These are phyloP conservation scores for Ichthyophthirius multifiliis DNA, from an alignment of 169 alveolate genomes.

Conservation along the genomic window DNA sequence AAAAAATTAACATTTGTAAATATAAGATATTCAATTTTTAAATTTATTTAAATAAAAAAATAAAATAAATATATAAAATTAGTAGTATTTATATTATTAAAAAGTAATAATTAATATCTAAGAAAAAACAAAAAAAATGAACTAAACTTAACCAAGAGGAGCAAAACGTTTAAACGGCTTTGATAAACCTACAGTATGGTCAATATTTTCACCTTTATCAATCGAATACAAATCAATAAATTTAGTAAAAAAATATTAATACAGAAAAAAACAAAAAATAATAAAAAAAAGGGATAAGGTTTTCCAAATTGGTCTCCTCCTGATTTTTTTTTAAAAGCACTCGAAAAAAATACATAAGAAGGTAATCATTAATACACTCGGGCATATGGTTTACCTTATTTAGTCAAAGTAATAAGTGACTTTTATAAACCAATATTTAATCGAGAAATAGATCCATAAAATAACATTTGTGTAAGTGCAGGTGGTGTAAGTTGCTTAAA, in stretches of 20 bases:
- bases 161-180: slow-evolving; percentile 5
- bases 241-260: no score
- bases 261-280: no score
- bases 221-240: background rate
- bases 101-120: no score
- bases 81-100: no score
- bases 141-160: no score
- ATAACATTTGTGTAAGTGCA: background rate
- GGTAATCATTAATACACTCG: slow-evolving; percentile 20
- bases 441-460: background rate
- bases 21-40: no score
- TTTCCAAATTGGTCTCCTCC: slow-evolving; percentile 41
- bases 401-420: background rate
- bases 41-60: no score
- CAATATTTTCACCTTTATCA: background rate
- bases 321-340: slow-evolving; percentile 9
- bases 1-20: no score
- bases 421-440: slow-evolving; percentile 22
- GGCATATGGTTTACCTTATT: background rate
- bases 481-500: slow-evolving; percentile 4
- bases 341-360: slow-evolving; percentile 3
- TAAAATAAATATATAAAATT: no score
- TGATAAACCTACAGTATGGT: background rate
- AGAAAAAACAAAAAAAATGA: no score
- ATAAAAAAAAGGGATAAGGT: slow-evolving; percentile 13